A percentile compares a stretch with the other conserved stretches of the same genome.
These are phyloP conservation scores for Ceriops zippeliana DNA, from an alignment of 345 rosid genomes.

Conservation along the genomic window DNA sequence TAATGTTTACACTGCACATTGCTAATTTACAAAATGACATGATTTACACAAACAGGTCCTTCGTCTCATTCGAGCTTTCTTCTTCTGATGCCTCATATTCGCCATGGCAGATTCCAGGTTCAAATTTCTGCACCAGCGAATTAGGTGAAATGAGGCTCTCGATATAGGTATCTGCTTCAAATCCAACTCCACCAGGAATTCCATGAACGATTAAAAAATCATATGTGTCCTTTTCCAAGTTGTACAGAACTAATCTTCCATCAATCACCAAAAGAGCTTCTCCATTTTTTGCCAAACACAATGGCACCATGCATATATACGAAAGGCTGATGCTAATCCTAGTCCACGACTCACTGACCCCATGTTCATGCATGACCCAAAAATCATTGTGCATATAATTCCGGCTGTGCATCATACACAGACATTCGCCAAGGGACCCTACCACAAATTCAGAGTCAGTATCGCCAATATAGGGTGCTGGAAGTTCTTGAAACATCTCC, in stretches of 20 bases:
- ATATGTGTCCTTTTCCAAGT: conserved; percentile 22
- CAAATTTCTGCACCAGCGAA: not conserved
- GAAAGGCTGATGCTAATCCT: conserved; percentile 26
- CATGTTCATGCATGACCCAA: conserved; percentile 15
- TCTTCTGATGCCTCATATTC: too few relatives aligned
- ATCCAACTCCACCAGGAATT: conserved; percentile 26
- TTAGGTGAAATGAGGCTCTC: conserved; percentile 47
- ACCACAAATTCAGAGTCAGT: not conserved
- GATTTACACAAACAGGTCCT: too few relatives aligned
- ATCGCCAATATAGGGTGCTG: not conserved
- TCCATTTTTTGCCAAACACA: conserved; percentile 29
- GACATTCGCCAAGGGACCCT: conserved; percentile 1
- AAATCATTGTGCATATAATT: conserved; percentile 6
- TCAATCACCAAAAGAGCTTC: conserved; percentile 39
- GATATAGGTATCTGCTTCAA: conserved; percentile 41
- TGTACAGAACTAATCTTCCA: conserved; percentile 40
- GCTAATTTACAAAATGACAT: too few relatives aligned
- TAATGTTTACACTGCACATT: too few relatives aligned
- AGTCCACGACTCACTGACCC: conserved; percentile 25
- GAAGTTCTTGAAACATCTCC: not conserved
- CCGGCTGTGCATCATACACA: not conserved
- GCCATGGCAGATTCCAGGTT: too few relatives aligned
- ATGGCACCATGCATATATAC: conserved; percentile 40
- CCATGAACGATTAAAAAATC: conserved; percentile 27
- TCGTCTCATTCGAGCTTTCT: too few relatives aligned